These are phyloP conservation scores for Nevesoporus exiguus DNA, from an alignment of 768 basidiomycete genomes.

Conservation along the genomic window DNA sequence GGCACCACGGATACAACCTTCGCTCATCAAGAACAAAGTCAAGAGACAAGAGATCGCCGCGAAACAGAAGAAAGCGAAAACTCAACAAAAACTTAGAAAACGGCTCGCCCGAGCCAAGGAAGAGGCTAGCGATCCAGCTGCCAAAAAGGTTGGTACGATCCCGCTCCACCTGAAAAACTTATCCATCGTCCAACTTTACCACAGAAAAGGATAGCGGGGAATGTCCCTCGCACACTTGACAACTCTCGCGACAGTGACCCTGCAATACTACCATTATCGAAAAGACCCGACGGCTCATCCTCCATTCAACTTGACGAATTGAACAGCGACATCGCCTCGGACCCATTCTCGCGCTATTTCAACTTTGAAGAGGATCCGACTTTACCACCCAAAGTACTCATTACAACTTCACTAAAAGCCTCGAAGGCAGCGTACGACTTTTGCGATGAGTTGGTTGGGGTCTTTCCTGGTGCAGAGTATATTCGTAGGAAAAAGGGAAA, in stretches of 20 bases:
- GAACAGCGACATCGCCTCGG: constrained; percentile 65
- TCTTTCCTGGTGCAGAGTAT: constrained; percentile 92
- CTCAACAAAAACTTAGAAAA: constrained; percentile 75
- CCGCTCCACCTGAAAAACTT: neutral
- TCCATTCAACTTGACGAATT: constrained; percentile 52
- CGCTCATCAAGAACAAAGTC: constrained; percentile 79
- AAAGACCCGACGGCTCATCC: constrained; percentile 28
- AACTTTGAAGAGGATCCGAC: constrained; percentile 60
- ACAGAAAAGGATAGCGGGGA: constrained; percentile 79
- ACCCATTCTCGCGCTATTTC: constrained; percentile 79
- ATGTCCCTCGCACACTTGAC: constrained; percentile 89
- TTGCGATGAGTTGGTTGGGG: constrained; percentile 83
- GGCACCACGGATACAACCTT: constrained; percentile 61
- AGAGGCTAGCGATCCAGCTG: constrained; percentile 71
- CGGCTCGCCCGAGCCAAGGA: constrained; percentile 74
- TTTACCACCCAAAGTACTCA: constrained; percentile 79
- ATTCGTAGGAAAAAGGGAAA: constrained; percentile 83
- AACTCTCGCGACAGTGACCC: constrained; percentile 87
- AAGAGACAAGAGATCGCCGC: constrained; percentile 77
- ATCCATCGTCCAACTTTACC: constrained; percentile 24
- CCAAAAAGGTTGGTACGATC: constrained; percentile 61
- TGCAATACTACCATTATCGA: constrained; percentile 32
- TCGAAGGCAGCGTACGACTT: constrained; percentile 90
- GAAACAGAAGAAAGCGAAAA: constrained; percentile 75
- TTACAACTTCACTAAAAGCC: constrained; percentile 88